Conservation (phyloP, 148 eudicot species). For the Spergularia marina region DNA sequence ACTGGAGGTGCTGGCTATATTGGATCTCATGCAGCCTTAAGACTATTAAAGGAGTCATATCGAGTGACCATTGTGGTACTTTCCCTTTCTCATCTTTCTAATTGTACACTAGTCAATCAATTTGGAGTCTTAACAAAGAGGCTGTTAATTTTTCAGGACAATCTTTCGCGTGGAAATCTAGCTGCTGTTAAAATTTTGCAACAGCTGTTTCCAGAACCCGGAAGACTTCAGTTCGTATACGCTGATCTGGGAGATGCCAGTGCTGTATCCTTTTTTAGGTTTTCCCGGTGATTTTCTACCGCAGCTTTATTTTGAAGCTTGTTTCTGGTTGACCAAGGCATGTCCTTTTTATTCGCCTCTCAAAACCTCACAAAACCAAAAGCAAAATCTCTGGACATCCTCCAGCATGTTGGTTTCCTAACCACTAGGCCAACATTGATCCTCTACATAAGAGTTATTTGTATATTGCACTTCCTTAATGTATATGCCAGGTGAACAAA, state of each 20-base stretch:
- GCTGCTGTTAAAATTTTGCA: conserved; percentile 80
- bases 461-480: conserved; percentile 37
- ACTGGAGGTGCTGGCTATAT: conserved; percentile 99
- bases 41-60: conserved; percentile 75
- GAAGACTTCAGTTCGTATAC: conserved; percentile 78
- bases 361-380: not conserved
- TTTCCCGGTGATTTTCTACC: not conserved
- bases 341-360: not conserved
- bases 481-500: conserved; percentile 51
- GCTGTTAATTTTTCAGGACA: conserved; percentile 48
- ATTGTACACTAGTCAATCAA: not conserved
- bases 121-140: conserved; percentile 5
- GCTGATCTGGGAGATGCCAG: conserved; percentile 83
- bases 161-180: conserved; percentile 87
- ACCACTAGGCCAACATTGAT: too few relatives aligned
- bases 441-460: not conserved
- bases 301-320: not conserved
- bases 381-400: too few relatives aligned
- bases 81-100: conserved; percentile 12
- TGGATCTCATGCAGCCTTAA: conserved; percentile 89
- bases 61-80: conserved; percentile 94
- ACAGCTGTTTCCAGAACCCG: conserved; percentile 75
- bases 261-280: conserved; percentile 51
- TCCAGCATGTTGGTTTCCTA: too few relatives aligned
- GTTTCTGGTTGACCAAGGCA: not conserved